These are phyloP conservation scores for Striga asiatica DNA, from an alignment of 257 asterid genomes.

Conservation along the genomic window DNA sequence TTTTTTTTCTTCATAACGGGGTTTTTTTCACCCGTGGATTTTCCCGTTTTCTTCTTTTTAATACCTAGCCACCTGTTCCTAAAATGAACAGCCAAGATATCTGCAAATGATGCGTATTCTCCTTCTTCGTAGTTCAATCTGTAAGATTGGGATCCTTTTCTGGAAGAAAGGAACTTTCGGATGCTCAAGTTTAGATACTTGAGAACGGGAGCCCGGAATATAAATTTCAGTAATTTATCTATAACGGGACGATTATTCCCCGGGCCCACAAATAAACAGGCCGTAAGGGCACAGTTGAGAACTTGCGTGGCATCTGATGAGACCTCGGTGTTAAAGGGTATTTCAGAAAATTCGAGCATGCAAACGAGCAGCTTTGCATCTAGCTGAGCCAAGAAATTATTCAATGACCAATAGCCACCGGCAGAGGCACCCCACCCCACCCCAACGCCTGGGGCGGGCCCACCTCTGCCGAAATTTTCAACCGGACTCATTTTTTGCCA, in stretches of 20 bases:
- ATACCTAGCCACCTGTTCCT: slow-evolving; percentile 60
- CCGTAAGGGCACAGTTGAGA: slow-evolving; percentile 43
- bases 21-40: slow-evolving; percentile 19
- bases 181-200: slow-evolving; percentile 48
- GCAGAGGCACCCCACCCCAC: slow-evolving; percentile 95
- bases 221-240: slow-evolving; percentile 43
- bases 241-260: slow-evolving; percentile 32
- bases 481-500: slow-evolving; percentile 33
- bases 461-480: slow-evolving; percentile 81
- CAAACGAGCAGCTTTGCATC: slow-evolving; percentile 47
- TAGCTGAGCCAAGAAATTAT: slow-evolving; percentile 50
- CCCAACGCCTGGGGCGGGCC: slow-evolving; percentile 97
- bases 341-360: slow-evolving; percentile 43
- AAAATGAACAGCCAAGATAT: slow-evolving; percentile 60
- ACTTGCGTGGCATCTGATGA: slow-evolving; percentile 28
- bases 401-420: slow-evolving; percentile 86
- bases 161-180: slow-evolving; percentile 28
- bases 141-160: slow-evolving; percentile 28
- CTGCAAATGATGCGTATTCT: slow-evolving; percentile 44
- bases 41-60: slow-evolving; percentile 44
- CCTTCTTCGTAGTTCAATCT: slow-evolving; percentile 57
- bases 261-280: slow-evolving; percentile 58
- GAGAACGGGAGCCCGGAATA: slow-evolving; percentile 55
- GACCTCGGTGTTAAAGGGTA: slow-evolving; percentile 14
- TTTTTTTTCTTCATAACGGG: slow-evolving; percentile 25